Conservation (phyloP, 495 filamentous ascomycete species). For the Jackrogersella minutella region DNA sequence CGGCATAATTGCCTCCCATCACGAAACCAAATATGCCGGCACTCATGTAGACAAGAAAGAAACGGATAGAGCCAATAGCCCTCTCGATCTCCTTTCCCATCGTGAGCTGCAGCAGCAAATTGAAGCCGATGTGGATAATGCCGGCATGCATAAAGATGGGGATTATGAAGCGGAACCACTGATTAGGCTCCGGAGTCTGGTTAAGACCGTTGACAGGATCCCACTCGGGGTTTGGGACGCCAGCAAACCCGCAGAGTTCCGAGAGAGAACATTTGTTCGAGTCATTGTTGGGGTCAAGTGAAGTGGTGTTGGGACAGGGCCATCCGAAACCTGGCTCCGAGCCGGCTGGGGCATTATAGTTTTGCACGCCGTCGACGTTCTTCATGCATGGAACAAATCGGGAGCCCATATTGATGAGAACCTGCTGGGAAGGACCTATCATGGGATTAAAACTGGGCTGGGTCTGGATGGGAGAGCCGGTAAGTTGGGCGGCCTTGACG, state of each 20-base stretch:
- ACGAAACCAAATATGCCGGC: slow-evolving; percentile 97
- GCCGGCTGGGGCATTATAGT: slow-evolving; percentile 40
- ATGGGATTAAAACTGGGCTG: slow-evolving; percentile 91
- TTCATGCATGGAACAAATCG: slow-evolving; percentile 96
- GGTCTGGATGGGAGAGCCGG: slow-evolving; percentile 81
- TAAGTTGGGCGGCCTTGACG: slow-evolving; percentile 73
- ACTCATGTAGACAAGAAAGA: slow-evolving; percentile 85
- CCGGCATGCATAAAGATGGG: slow-evolving; percentile 97
- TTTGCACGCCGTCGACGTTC: slow-evolving; percentile 72
- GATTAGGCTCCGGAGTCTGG: slow-evolving; percentile 71
- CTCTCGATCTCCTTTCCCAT: slow-evolving; percentile 91
- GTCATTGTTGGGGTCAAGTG: slow-evolving; percentile 51
- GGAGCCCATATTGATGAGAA: slow-evolving; percentile 96
- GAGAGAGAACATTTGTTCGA: slow-evolving; percentile 72
- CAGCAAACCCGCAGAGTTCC: slow-evolving; percentile 81
- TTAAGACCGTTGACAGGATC: slow-evolving; percentile 45
- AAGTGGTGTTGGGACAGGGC: slow-evolving; percentile 80
- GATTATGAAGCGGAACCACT: slow-evolving; percentile 95
- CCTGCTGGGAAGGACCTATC: slow-evolving; percentile 90
- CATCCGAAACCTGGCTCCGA: slow-evolving; percentile 52
- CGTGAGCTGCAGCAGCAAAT: slow-evolving; percentile 86
- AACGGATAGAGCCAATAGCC: slow-evolving; percentile 84
- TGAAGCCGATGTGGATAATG: slow-evolving; percentile 93
- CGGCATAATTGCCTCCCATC: slow-evolving; percentile 91
- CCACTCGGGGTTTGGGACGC: slow-evolving; percentile 71